phyloP scores from a whole-genome alignment of 192 early-diverging fungal genomes.

The Coemansia sp. region DNA sequence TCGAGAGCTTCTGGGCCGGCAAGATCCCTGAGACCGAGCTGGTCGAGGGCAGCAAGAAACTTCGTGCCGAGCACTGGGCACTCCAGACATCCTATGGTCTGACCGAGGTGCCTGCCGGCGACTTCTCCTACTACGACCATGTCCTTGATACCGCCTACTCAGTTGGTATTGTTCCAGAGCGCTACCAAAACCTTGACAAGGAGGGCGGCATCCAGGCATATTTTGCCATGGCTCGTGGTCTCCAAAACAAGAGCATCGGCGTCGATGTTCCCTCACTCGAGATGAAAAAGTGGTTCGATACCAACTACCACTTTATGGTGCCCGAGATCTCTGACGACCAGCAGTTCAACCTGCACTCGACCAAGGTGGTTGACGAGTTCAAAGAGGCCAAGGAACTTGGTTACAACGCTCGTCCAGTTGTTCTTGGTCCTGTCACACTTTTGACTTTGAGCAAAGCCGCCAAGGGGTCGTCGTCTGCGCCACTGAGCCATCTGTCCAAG shows the following conservation, averaged over 20 bases:
- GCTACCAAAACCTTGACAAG: constrained; percentile 66
- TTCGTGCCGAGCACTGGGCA: constrained; percentile 73
- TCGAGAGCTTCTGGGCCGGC: constrained; percentile 90
- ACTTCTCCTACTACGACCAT: constrained; percentile 96
- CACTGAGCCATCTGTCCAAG: constrained; percentile 68
- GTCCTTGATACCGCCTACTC: constrained; percentile 70
- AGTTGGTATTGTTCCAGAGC: constrained; percentile 62
- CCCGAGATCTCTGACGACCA: constrained; percentile 80
- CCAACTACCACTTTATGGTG: constrained; percentile 95
- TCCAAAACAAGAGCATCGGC: constrained; percentile 71
- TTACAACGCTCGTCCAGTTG: constrained; percentile 86
- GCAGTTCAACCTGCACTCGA: constrained; percentile 64
- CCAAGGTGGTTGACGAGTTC: constrained; percentile 81
- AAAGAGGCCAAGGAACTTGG: constrained; percentile 89
- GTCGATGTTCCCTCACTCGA: constrained; percentile 93
- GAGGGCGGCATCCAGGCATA: constrained; percentile 70
- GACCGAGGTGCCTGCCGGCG: constrained; percentile 85
- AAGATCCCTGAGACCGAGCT: constrained; percentile 77
- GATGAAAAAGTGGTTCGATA: constrained; percentile 99
- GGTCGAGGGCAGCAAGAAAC: constrained; percentile 61
- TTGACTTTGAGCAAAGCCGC: constrained; percentile 81
- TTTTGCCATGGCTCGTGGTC: constrained; percentile 98
- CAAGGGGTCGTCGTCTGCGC: constrained; percentile 69
- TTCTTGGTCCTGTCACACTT: constrained; percentile 90
- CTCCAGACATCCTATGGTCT: constrained; percentile 72